Conservation (phyloP, 352 stramenopile species). For the Pythium monospermum region DNA sequence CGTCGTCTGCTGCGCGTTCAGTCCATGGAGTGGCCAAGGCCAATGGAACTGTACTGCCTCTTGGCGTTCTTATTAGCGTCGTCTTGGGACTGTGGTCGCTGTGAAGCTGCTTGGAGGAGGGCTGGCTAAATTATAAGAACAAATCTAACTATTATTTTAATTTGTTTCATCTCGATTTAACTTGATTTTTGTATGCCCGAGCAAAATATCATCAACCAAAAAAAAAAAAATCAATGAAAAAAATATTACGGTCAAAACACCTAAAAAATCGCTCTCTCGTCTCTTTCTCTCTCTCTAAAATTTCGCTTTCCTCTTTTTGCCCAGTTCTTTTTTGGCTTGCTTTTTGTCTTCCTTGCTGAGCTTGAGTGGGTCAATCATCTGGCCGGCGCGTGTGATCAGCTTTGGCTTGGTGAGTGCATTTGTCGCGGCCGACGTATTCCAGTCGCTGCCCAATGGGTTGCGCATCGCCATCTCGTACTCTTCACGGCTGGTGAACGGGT, state of each 20-base stretch:
- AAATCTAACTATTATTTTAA: too few relatives aligned
- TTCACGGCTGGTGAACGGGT: conserved; percentile 95
- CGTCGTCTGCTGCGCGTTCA: too few relatives aligned
- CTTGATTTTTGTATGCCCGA: too few relatives aligned
- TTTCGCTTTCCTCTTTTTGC: conserved; percentile 78
- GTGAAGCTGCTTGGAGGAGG: too few relatives aligned
- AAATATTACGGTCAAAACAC: background rate
- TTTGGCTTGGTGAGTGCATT: conserved; percentile 92
- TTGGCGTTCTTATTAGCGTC: too few relatives aligned
- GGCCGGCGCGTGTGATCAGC: conserved; percentile 90
- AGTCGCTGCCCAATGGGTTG: conserved; percentile 91
- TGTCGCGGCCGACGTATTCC: conserved; percentile 91
- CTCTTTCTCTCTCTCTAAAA: conserved; percentile 53
- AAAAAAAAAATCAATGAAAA: too few relatives aligned
- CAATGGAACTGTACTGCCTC: too few relatives aligned
- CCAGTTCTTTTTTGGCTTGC: conserved; percentile 70
- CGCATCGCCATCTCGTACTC: conserved; percentile 98
- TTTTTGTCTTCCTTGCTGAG: conserved; percentile 85
- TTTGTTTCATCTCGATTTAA: too few relatives aligned
- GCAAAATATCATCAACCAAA: too few relatives aligned
- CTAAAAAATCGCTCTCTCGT: background rate
- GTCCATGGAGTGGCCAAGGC: too few relatives aligned
- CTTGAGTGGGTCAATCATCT: conserved; percentile 92
- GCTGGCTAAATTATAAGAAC: too few relatives aligned
- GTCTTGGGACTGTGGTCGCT: too few relatives aligned